A percentile compares a stretch with the other conserved stretches of the same genome.
These are phyloP conservation scores for Cichorium intybus DNA, from an alignment of 140 eudicot species.

Conservation along the genomic window DNA sequence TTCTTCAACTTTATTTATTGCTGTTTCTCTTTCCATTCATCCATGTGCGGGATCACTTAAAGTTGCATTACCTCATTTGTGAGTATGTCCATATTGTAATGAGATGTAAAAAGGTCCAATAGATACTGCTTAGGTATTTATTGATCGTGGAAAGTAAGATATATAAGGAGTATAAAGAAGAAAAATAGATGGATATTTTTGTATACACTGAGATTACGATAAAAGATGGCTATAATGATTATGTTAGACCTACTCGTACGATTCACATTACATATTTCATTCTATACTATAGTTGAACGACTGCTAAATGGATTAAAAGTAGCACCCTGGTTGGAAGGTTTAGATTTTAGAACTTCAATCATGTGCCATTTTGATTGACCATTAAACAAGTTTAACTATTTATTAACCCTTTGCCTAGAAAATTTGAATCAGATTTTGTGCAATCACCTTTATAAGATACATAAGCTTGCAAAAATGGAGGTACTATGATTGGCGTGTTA, in stretches of 20 bases:
- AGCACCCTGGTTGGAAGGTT: too few relatives aligned
- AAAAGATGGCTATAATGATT: too few relatives aligned
- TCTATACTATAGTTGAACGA: too few relatives aligned
- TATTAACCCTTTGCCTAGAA: background rate
- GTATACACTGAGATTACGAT: conserved; percentile 4
- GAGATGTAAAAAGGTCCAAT: conserved; percentile 2
- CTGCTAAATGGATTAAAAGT: too few relatives aligned
- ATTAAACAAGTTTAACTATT: conserved; percentile 3
- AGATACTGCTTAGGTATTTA: background rate
- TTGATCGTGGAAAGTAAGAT: background rate
- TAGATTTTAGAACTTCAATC: too few relatives aligned
- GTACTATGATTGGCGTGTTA: conserved; percentile 1
- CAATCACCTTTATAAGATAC: background rate
- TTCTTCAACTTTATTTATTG: background rate
- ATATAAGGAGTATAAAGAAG: background rate
- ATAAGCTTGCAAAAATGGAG: background rate
- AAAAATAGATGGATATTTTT: background rate
- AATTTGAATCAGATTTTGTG: background rate
- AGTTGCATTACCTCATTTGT: background rate
- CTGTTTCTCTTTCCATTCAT: too few relatives aligned
- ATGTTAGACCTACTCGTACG: too few relatives aligned
- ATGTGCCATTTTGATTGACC: too few relatives aligned
- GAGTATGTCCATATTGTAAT: conserved; percentile 1
- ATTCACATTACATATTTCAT: too few relatives aligned
- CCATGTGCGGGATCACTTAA: too few relatives aligned